Evolutionary conservation across 2,329 filamentous ascomycete species (phyloP).

Genomic region (Chaetomiaceae sp.): DNA sequence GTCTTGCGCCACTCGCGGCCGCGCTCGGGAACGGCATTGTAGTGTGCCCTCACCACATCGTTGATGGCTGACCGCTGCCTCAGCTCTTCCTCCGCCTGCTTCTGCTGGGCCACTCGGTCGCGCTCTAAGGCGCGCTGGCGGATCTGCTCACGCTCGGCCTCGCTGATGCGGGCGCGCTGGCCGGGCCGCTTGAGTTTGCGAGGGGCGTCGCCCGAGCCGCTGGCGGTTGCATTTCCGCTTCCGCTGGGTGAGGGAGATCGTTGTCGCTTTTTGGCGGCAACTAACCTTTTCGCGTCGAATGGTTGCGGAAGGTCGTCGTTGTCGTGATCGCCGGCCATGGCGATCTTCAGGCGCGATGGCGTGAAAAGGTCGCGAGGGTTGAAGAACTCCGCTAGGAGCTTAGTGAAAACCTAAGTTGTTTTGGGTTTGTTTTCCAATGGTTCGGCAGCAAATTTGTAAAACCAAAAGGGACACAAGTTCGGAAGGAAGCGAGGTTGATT

Average conservation of each 20-base stretch:
- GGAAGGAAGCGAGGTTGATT: neutral
- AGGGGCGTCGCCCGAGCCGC: slow-evolving; percentile 40
- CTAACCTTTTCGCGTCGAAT: slow-evolving; percentile 55
- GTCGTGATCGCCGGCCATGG: slow-evolving; percentile 21
- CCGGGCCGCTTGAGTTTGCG: slow-evolving; percentile 67
- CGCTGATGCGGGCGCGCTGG: slow-evolving; percentile 61
- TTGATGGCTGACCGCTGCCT: slow-evolving; percentile 58
- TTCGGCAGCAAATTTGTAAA: neutral
- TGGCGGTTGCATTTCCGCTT: slow-evolving; percentile 8
- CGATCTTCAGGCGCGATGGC: neutral
- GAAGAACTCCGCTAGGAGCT: neutral
- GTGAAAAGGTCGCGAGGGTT: neutral
- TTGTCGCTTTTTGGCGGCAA: slow-evolving; percentile 54
- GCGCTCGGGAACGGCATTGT: slow-evolving; percentile 91
- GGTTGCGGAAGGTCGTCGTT: slow-evolving; percentile 51
- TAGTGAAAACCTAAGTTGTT: neutral
- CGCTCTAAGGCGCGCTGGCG: slow-evolving; percentile 54
- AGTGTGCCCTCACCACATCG: slow-evolving; percentile 87
- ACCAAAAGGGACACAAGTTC: neutral
- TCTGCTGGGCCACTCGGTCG: slow-evolving; percentile 41
- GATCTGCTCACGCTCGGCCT: slow-evolving; percentile 62
- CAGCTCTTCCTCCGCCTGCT: slow-evolving; percentile 35
- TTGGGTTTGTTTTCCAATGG: neutral
- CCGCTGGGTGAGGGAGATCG: slow-evolving; percentile 44
- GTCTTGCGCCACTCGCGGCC: slow-evolving; percentile 93